Percentiles rank a stretch among this genome's conserved stretches.
These are phyloP conservation scores for Fraxinus sp. DNA, from an alignment of 305 asterid species.

Conservation along the genomic window DNA sequence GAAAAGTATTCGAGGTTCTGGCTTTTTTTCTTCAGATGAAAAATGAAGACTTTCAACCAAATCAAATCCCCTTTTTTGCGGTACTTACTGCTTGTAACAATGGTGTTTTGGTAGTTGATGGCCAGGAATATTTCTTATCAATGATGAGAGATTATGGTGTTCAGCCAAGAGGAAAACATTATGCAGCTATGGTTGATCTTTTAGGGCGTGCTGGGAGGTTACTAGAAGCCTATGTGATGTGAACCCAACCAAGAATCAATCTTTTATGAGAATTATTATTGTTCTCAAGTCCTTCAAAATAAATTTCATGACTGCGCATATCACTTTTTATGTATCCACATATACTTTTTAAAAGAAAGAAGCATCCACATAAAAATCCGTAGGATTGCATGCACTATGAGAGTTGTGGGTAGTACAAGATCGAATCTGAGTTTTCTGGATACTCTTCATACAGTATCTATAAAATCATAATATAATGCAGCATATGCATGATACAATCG, in stretches of 20 bases:
- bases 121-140: constrained; percentile 63
- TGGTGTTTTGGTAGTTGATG: constrained; percentile 73
- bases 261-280: neutral
- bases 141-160: constrained; percentile 70
- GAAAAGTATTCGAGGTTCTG: constrained; percentile 62
- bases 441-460: neutral
- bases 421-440: neutral
- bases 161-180: constrained; percentile 69
- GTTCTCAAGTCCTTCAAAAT: neutral
- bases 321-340: neutral
- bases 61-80: constrained; percentile 76
- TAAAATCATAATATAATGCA: neutral
- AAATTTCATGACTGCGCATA: neutral
- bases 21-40: constrained; percentile 61
- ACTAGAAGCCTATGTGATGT: constrained; percentile 55
- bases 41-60: constrained; percentile 72
- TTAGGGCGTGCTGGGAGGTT: constrained; percentile 81
- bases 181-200: constrained; percentile 77
- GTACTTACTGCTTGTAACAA: constrained; percentile 88
- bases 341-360: neutral
- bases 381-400: neutral
- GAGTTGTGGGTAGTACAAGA: neutral
- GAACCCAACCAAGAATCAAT: too few relatives aligned
- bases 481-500: neutral
- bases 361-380: neutral